These are phyloP conservation scores for Phytophthora sansomeana DNA, from an alignment of 352 stramenopile species.

Conservation along the genomic window DNA sequence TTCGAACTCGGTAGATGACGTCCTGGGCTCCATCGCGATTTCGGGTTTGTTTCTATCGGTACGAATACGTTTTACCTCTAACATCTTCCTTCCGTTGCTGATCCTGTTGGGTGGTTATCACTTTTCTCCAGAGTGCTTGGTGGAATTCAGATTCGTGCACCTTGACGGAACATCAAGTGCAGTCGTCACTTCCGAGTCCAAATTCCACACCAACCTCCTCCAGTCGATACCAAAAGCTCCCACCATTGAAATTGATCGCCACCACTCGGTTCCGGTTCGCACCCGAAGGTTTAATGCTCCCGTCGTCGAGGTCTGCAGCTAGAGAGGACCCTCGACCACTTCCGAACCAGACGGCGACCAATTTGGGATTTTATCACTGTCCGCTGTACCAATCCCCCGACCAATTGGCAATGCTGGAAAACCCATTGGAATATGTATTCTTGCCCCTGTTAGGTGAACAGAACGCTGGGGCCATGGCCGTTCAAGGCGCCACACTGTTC, in stretches of 20 bases:
- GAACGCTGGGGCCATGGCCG: conserved; percentile 30
- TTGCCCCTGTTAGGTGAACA: conserved; percentile 43
- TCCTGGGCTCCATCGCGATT: conserved; percentile 43
- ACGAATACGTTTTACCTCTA: conserved; percentile 2
- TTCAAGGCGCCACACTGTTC: conserved; percentile 45
- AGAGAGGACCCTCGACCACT: conserved; percentile 11
- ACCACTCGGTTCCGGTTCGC: conserved; percentile 35
- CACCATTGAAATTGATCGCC: conserved; percentile 34
- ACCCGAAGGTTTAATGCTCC: conserved; percentile 18
- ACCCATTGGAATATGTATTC: conserved; percentile 48
- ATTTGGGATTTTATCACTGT: conserved; percentile 46
- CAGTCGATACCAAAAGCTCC: conserved; percentile 30
- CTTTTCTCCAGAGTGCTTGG: conserved; percentile 42
- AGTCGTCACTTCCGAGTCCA: neutral
- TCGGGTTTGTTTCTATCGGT: conserved; percentile 59
- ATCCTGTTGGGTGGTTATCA: conserved; percentile 7
- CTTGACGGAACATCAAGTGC: conserved; percentile 11
- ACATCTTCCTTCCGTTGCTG: neutral
- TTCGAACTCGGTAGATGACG: conserved; percentile 4
- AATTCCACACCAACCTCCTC: neutral
- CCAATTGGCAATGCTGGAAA: conserved; percentile 35
- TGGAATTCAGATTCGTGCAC: conserved; percentile 40
- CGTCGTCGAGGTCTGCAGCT: conserved; percentile 1
- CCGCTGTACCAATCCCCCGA: conserved; percentile 46
- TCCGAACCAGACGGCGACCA: conserved; percentile 3